A percentile compares a stretch with the other conserved stretches of the same genome.
phyloP scores from a whole-genome alignment of 2,329 filamentous ascomycete genomes.

The Pseudopithomyces maydicus region DNA sequence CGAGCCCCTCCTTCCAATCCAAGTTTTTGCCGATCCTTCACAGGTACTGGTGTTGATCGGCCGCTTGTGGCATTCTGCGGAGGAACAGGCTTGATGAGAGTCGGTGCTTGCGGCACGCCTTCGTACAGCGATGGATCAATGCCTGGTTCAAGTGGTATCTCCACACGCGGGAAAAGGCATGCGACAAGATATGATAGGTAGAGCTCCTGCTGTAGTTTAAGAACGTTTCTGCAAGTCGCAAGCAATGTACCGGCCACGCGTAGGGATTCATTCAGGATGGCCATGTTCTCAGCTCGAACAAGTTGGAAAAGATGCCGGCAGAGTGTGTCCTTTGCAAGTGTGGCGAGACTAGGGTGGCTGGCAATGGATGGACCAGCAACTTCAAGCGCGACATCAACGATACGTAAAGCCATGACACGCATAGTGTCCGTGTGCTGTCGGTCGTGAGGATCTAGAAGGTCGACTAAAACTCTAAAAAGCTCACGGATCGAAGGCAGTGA shows the following conservation, averaged over 20 bases:
- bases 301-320: constrained; percentile 96
- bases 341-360: constrained; percentile 84
- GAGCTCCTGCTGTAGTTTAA: constrained; percentile 95
- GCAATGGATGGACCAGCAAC: constrained; percentile 95
- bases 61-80: constrained; percentile 73
- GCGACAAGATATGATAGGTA: constrained; percentile 94
- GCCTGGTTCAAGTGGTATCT: constrained; percentile 86
- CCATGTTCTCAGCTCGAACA: constrained; percentile 94
- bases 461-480: constrained; percentile 90
- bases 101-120: constrained; percentile 89
- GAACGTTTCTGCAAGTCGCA: constrained; percentile 84
- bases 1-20: constrained; percentile 89
- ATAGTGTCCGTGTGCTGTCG: constrained; percentile 91
- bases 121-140: constrained; percentile 93
- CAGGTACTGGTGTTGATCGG: constrained; percentile 84
- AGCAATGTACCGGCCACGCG: constrained; percentile 90
- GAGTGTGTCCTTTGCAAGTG: constrained; percentile 87
- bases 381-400: constrained; percentile 95
- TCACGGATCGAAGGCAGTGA: constrained; percentile 93
- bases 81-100: constrained; percentile 77
- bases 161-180: constrained; percentile 90
- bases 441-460: constrained; percentile 91
- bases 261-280: constrained; percentile 88
- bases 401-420: constrained; percentile 95
- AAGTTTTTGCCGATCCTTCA: constrained; percentile 89